Evolutionary conservation across 1,139 yeast genomes (phyloP), one percentile per base, ranked within the genome.

Genomic region (Lodderomyces elongisporus): DNA sequence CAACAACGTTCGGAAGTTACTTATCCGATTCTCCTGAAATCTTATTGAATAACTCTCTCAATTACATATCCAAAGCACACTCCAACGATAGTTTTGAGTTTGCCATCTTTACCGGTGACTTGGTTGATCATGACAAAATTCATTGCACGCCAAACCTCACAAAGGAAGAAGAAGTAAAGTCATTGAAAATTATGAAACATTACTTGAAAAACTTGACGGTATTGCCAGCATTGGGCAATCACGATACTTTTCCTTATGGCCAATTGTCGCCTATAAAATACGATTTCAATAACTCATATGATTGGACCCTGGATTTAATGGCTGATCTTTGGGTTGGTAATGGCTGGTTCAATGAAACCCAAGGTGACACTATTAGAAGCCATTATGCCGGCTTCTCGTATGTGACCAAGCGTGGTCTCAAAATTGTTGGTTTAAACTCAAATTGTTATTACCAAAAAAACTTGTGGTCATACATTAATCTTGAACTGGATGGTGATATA

Each of bases 161-260:
- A 23, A 56, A 74, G 38, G 58, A 60, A 34, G 78, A 79, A 13
- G 87, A 81, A 53, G 62, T 65, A 32, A 54, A 57, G 25, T 55
- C 75, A 1, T 67, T 77, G 52, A 54, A 66, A 39, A 70, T 77
- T 38, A 62, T 80, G 62, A 80, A 79, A 49, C 57, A 65, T 33
- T 70, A 62, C 49, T 66, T 81, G 42, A 61, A 67, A 9, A 61
- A 71, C 35, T 54, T 76, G 13, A 81, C 85, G 3, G 74, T 81
- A n/a, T 79, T 62, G 48, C 70, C 85, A 8, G 76, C 74, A 21
- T 59, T 81, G 45, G 88, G 89, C 13, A 80, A 80, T 53, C 88
- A 81, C 52, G 88, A 81, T 48, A 74, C 81, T 14, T 80, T 72
- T 63, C 88, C 88, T 12, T 79, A 77, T 48, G 83, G 80, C 13